A percentile compares a stretch with the other conserved stretches of the same genome.
These are phyloP conservation scores for Aspergillus sclerotiicarbonarius DNA, from an alignment of 495 filamentous ascomycete species.

Conservation along the genomic window DNA sequence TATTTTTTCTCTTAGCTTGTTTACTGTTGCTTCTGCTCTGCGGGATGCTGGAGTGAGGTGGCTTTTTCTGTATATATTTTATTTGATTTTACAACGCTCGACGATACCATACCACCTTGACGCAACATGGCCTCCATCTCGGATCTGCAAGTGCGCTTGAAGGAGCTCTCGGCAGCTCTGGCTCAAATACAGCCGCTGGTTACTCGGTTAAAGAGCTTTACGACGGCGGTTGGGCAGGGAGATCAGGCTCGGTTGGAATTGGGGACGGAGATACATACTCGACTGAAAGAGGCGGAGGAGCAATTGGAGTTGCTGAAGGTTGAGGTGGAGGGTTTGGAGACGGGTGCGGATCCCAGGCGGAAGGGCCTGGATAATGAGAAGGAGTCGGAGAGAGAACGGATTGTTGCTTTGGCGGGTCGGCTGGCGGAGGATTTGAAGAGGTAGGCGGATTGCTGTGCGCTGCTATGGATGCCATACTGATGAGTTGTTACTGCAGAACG, in stretches of 20 bases:
- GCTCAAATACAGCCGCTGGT: conserved; percentile 72
- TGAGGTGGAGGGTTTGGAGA: conserved; percentile 68
- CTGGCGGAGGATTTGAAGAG: conserved; percentile 66
- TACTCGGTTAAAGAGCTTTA: conserved; percentile 65
- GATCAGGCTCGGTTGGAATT: conserved; percentile 74
- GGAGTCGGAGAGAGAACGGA: conserved; percentile 54
- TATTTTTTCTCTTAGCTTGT: neutral
- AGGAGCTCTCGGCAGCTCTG: conserved; percentile 65
- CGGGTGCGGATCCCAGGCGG: conserved; percentile 36
- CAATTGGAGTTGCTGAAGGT: conserved; percentile 79
- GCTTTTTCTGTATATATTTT: neutral
- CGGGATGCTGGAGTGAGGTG: neutral
- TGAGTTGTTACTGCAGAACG: conserved; percentile 36
- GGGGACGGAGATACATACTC: conserved; percentile 74
- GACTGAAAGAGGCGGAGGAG: conserved; percentile 79
- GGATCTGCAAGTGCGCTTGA: conserved; percentile 62
- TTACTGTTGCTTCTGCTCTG: neutral
- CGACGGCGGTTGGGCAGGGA: conserved; percentile 57
- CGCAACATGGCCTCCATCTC: conserved; percentile 55
- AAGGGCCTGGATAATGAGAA: conserved; percentile 44
- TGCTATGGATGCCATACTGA: neutral
- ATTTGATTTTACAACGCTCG: neutral
- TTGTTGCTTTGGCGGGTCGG: conserved; percentile 62
- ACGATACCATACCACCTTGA: neutral
- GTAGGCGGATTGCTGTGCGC: conserved; percentile 38